Conservation (phyloP, 2,329 filamentous ascomycete species). For the Alternaria alternata region DNA sequence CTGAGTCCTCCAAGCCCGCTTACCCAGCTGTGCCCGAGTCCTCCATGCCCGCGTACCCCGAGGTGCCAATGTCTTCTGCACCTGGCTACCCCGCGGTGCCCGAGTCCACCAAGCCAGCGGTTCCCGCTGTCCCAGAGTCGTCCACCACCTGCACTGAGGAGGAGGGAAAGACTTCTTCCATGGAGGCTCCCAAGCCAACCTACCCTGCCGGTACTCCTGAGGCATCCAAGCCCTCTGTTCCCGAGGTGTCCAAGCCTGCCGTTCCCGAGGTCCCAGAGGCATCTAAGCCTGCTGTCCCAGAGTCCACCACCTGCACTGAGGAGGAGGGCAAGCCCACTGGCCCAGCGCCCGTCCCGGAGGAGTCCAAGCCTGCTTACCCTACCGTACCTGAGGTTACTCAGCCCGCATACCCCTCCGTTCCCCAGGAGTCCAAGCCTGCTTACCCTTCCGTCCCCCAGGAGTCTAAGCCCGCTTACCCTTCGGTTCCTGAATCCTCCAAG, state of each 20-base stretch:
- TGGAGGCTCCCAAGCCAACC: conserved; percentile 5
- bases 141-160: conserved; percentile 75
- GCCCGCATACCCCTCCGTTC: not conserved
- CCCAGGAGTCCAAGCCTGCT: conserved; percentile 13
- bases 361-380: conserved; percentile 4
- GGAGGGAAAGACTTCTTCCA: conserved; percentile 54
- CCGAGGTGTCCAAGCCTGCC: conserved; percentile 21
- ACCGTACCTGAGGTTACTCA: not conserved
- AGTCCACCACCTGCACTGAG: conserved; percentile 11
- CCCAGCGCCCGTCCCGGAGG: not conserved
- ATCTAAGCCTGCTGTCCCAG: not conserved
- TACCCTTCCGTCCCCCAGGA: not conserved
- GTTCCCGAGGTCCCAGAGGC: conserved; percentile 12
- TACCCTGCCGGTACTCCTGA: conserved; percentile 5
- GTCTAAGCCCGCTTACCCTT: conserved; percentile 7
- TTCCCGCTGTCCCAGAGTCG: conserved; percentile 11
- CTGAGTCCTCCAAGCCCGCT: conserved; percentile 36
- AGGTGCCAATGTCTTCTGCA: conserved; percentile 18
- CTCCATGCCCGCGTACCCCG: conserved; percentile 32
- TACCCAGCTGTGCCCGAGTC: conserved; percentile 12
- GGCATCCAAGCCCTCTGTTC: conserved; percentile 7
- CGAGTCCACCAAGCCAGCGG: conserved; percentile 13
- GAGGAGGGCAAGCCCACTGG: conserved; percentile 12
- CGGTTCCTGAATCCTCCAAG: not conserved
- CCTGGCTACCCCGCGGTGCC: not conserved